Conservation (phyloP, 2,329 filamentous ascomycete species). For the Berkeleyomyces basicola region DNA sequence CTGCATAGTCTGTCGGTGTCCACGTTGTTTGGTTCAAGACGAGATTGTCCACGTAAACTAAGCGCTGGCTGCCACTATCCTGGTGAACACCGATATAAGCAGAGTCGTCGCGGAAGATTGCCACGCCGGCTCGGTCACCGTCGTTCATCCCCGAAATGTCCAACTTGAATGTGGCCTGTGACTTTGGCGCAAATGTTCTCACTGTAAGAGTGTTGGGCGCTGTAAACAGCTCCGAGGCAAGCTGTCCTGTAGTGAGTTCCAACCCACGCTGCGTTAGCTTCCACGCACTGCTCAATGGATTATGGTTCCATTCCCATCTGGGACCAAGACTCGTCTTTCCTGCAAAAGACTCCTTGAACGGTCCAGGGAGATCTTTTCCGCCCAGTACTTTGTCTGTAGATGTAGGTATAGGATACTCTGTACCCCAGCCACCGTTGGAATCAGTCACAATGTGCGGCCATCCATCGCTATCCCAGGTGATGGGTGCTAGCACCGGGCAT, state of each 20-base stretch:
- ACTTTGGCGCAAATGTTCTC: slow-evolving; percentile 28
- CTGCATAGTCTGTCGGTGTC: neutral
- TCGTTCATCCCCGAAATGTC: slow-evolving; percentile 30
- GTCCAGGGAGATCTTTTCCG: slow-evolving; percentile 23
- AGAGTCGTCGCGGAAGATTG: slow-evolving; percentile 33
- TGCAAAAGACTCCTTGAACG: slow-evolving; percentile 21
- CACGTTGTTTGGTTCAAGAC: slow-evolving; percentile 11
- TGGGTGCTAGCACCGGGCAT: slow-evolving; percentile 35
- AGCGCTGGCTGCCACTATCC: slow-evolving; percentile 18
- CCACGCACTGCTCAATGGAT: slow-evolving; percentile 34
- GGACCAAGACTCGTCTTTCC: slow-evolving; percentile 20
- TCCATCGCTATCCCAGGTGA: slow-evolving; percentile 29
- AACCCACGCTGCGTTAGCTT: slow-evolving; percentile 24
- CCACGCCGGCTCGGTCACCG: slow-evolving; percentile 34
- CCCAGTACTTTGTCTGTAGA: slow-evolving; percentile 15
- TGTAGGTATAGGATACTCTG: slow-evolving; percentile 24
- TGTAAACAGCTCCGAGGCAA: slow-evolving; percentile 32
- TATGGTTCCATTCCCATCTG: slow-evolving; percentile 45
- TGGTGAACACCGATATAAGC: slow-evolving; percentile 35
- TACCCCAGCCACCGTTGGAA: slow-evolving; percentile 28
- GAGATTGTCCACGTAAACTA: slow-evolving; percentile 20
- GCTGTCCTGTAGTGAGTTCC: slow-evolving; percentile 29
- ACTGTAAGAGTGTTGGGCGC: slow-evolving; percentile 31
- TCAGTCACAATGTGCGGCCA: slow-evolving; percentile 29
- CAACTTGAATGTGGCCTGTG: slow-evolving; percentile 31